Evolutionary conservation across 495 filamentous ascomycete species (phyloP).

Genomic region (Neurospora africana): DNA sequence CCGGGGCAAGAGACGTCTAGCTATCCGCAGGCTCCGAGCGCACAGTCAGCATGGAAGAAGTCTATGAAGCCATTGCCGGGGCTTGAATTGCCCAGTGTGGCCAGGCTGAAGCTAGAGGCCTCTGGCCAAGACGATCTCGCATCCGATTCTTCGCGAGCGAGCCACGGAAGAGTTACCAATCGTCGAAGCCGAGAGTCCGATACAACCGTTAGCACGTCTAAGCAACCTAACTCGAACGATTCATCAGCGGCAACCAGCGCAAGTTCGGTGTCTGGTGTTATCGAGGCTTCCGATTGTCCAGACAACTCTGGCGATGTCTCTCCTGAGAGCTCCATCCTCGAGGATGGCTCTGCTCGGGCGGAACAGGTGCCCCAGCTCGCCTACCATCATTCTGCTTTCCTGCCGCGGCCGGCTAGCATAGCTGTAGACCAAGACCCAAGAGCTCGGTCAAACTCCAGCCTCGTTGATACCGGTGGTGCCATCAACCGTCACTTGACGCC

Average conservation of each 20-base stretch:
- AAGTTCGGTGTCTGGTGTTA: conserved; percentile 38
- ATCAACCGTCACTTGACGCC: conserved; percentile 51
- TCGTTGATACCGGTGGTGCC: conserved; percentile 25
- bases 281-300: conserved; percentile 31
- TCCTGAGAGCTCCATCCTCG: conserved; percentile 32
- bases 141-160: neutral
- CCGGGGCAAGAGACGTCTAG: neutral
- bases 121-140: neutral
- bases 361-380: conserved; percentile 42
- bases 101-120: conserved; percentile 5
- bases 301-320: conserved; percentile 28
- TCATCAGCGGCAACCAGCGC: conserved; percentile 39
- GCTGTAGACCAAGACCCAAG: conserved; percentile 26
- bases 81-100: neutral
- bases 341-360: conserved; percentile 22
- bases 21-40: neutral
- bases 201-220: conserved; percentile 33
- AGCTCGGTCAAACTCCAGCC: conserved; percentile 36
- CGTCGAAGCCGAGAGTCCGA: conserved; percentile 40
- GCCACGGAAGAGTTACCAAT: conserved; percentile 20
- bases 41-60: conserved; percentile 1
- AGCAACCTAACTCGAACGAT: conserved; percentile 32
- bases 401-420: conserved; percentile 28
- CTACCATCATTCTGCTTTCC: conserved; percentile 42
- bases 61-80: conserved; percentile 7